Evolutionary conservation across 371 early-diverging fungal genomes (phyloP), one percentile per base, ranked within the genome.

Genomic region (Apophysomyces sp.): DNA sequence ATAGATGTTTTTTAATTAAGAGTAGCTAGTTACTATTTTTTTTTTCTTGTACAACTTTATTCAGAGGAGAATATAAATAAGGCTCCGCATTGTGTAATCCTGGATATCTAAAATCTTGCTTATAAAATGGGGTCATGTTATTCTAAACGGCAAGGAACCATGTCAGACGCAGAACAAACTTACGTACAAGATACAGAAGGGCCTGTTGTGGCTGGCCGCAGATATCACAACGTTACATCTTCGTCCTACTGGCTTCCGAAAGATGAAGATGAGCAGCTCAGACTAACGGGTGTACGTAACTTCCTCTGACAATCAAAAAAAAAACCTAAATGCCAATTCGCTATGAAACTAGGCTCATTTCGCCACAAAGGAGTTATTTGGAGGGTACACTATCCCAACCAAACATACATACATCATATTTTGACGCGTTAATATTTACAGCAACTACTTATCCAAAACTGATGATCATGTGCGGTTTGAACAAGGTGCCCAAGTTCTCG

Each of bases 381-480:
- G 49, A n/a, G 49, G 49, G 49, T 44, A 44, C 16, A n/a, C n/a
- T n/a, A n/a, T n/a, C n/a, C n/a, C n/a, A n/a, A n/a, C n/a, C n/a
- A n/a, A n/a, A n/a, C 0, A 4, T 9, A 21, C 8, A 18, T 44
- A 18, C 41, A 15, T 21, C 16, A 18, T 27, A 18, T 28, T 34
- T 24, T 36, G 16, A 13, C 32, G 9, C 26, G 9, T 31, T 6
- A n/a, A n/a, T 30, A 11, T 37, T 55, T 26, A 52, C 51, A 62
- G 44, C 37, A 57, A 28, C 52, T 59, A 27, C 21, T 54, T 28
- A 24, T 59, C 32, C 27, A 59, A 41, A 55, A 57, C 40, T 3
- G 21, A 44, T 6, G 27, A 44, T 11, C 49, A 44, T 44, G 49
- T 44, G 3, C 21, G 18, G 6, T 44, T 44, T 44, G 49, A 44